These are phyloP conservation scores for Dictyostelium intermedium DNA, from an alignment of 78 protist species.

Conservation along the genomic window DNA sequence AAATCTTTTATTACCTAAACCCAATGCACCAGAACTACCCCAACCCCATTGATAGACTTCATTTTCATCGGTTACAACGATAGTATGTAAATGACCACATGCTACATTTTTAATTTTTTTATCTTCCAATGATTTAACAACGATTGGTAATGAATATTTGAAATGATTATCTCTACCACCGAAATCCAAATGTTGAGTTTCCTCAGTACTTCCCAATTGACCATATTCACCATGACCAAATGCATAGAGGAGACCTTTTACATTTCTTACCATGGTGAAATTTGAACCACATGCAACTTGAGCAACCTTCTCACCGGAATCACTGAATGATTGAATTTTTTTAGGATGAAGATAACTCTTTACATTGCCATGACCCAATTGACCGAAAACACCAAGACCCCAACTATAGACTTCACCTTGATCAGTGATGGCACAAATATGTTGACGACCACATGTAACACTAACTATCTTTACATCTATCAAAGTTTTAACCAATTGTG, in stretches of 20 bases:
- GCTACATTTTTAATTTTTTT: conserved; percentile 37
- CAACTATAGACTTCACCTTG: conserved; percentile 64
- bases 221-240: conserved; percentile 85
- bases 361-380: conserved; percentile 43
- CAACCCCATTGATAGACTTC: conserved; percentile 83
- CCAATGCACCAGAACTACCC: conserved; percentile 77
- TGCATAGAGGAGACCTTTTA: neutral
- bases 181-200: conserved; percentile 39
- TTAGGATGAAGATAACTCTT: conserved; percentile 45
- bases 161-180: conserved; percentile 49
- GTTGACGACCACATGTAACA: conserved; percentile 76
- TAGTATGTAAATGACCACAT: conserved; percentile 79
- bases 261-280: conserved; percentile 16
- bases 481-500: conserved; percentile 31
- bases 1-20: conserved; percentile 55
- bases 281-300: conserved; percentile 68
- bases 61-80: conserved; percentile 48
- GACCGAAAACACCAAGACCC: conserved; percentile 84
- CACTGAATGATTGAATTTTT: neutral
- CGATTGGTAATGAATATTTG: conserved; percentile 38
- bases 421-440: conserved; percentile 63
- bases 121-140: conserved; percentile 20
- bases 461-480: neutral
- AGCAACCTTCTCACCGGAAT: neutral
- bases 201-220: conserved; percentile 72